Conservation (phyloP, 2,329 filamentous ascomycete species). For the Colletotrichum gigasporum region DNA sequence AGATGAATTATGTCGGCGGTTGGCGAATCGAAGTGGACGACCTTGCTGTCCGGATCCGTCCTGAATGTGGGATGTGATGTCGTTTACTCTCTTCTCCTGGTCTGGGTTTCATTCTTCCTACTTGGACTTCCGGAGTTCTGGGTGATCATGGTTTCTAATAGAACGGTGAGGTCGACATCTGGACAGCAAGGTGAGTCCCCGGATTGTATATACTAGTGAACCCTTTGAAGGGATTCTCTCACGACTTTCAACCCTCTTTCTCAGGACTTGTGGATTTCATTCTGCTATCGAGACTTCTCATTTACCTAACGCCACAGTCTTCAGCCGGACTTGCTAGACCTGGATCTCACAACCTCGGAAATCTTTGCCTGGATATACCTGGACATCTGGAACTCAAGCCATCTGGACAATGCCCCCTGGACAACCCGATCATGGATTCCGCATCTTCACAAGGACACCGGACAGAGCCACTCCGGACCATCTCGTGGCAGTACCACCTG, state of each 20-base stretch:
- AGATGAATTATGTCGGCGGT: conserved; percentile 10
- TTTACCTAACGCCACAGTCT: conserved; percentile 12
- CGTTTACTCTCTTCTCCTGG: conserved; percentile 17
- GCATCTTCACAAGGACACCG: not conserved
- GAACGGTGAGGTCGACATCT: conserved; percentile 29
- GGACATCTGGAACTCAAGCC: conserved; percentile 7
- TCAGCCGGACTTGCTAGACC: conserved; percentile 1
- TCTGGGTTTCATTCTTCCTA: conserved; percentile 29
- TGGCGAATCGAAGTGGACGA: conserved; percentile 13
- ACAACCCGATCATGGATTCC: conserved; percentile 3
- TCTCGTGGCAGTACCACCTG: conserved; percentile 18
- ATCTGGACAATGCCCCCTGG: not conserved
- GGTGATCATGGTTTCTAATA: conserved; percentile 29
- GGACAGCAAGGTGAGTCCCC: conserved; percentile 34
- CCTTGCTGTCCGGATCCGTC: conserved; percentile 32
- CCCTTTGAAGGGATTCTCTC: not conserved
- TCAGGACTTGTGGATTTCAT: not conserved
- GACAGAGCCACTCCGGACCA: not conserved
- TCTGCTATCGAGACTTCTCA: not conserved
- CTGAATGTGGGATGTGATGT: conserved; percentile 29
- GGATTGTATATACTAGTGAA: conserved; percentile 29
- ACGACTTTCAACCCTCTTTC: conserved; percentile 5
- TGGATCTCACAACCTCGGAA: conserved; percentile 10
- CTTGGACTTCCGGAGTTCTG: conserved; percentile 32
- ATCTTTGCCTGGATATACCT: not conserved